Percentiles rank a stretch among this genome's conserved stretches.
Evolutionary conservation across 169 alveolate genomes (phyloP).

Genomic region (Cryptosporidium sp.): DNA sequence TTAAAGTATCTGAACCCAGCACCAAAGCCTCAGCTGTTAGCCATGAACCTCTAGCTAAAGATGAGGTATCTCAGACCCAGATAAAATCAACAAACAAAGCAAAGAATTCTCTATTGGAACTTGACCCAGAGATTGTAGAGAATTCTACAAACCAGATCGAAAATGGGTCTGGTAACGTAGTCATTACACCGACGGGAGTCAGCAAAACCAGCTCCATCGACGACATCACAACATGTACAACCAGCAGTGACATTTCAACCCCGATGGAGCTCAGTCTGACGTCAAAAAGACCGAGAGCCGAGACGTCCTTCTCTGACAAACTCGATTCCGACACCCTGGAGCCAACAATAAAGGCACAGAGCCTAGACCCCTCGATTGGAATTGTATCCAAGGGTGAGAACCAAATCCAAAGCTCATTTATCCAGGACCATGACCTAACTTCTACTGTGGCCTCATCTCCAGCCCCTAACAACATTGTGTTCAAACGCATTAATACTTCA

Average conservation of each 20-base stretch:
- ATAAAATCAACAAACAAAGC: background rate
- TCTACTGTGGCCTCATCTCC: background rate
- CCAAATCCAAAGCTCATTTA: slow-evolving; percentile 16
- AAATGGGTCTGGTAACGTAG: slow-evolving; percentile 30
- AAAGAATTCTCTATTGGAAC: background rate
- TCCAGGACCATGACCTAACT: background rate
- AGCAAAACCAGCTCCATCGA: slow-evolving; percentile 55
- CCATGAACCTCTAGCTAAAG: background rate
- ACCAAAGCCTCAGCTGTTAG: background rate
- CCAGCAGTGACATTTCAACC: slow-evolving; percentile 41
- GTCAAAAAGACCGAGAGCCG: slow-evolving; percentile 54
- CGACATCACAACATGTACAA: slow-evolving; percentile 70
- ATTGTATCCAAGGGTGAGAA: background rate
- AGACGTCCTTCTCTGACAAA: slow-evolving; percentile 12
- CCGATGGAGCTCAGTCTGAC: slow-evolving; percentile 33
- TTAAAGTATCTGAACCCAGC: background rate
- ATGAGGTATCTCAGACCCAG: background rate
- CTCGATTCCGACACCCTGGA: background rate
- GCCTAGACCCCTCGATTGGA: background rate
- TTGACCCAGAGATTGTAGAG: slow-evolving; percentile 51
- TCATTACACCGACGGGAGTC: slow-evolving; percentile 73
- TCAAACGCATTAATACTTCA: slow-evolving; percentile 8
- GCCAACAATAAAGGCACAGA: slow-evolving; percentile 43
- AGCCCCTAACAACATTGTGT: slow-evolving; percentile 12
- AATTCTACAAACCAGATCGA: slow-evolving; percentile 12